Evolutionary conservation across 179 eudicot species (phyloP).

Genomic region (Silene vulgaris): DNA sequence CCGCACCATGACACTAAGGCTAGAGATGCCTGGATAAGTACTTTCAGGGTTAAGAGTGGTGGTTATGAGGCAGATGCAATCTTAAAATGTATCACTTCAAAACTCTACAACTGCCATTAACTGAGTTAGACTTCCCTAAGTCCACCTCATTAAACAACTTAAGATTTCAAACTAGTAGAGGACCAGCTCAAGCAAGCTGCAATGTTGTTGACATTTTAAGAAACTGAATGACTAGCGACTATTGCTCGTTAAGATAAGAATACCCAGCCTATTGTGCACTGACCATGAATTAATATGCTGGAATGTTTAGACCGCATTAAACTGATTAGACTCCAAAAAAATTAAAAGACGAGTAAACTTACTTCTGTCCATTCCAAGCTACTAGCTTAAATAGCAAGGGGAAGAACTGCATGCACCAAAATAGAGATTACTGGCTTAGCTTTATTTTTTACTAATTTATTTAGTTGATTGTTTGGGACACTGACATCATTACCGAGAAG

Average conservation of each 20-base stretch:
- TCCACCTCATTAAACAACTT: background rate
- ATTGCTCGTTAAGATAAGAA: background rate
- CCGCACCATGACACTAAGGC: background rate
- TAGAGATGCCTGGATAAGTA: background rate
- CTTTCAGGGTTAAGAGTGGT: background rate
- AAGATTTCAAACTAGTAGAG: background rate
- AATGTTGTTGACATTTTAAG: background rate
- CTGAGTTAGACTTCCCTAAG: background rate
- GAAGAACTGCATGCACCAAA: constrained; percentile 61
- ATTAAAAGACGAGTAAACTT: constrained; percentile 31
- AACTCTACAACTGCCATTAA: background rate
- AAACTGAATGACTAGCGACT: background rate
- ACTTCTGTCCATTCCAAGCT: constrained; percentile 97
- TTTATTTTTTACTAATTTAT: background rate
- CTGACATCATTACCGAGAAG: background rate
- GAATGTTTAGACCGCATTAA: background rate
- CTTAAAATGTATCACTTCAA: background rate
- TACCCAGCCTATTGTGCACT: background rate
- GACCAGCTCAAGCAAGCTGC: background rate
- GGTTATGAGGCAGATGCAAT: constrained; percentile 3
- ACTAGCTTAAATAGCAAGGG: constrained; percentile 88
- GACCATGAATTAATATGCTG: background rate
- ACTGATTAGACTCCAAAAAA: background rate
- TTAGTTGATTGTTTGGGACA: background rate
- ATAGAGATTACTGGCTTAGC: constrained; percentile 9